phyloP scores from a whole-genome alignment of 805 yeast species.

The Clavispora vitiphila region DNA sequence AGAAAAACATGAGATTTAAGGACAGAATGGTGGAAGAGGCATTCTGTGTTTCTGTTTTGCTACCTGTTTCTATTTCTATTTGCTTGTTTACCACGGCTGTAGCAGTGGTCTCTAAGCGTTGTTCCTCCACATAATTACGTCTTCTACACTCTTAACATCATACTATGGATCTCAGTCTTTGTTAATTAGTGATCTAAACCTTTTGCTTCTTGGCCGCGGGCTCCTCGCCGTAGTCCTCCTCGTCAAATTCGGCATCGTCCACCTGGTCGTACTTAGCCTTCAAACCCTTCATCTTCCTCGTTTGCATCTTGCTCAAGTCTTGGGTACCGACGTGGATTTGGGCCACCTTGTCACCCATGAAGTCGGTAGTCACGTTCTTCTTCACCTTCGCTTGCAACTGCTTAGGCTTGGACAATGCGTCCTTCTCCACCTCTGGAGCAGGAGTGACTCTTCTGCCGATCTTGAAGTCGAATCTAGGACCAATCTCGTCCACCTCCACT shows the following conservation, averaged over 20 bases:
- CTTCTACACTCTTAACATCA: no score
- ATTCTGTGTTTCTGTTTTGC: no score
- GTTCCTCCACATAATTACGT: no score
- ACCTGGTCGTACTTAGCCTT: constrained; percentile 80
- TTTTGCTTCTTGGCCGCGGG: constrained; percentile 31
- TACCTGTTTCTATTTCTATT: no score
- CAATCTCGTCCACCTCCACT: constrained; percentile 90
- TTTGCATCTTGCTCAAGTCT: constrained; percentile 84
- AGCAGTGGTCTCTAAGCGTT: no score
- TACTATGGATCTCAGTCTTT: not conserved
- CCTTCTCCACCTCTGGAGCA: constrained; percentile 83
- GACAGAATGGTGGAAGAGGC: no score
- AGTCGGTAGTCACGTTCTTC: constrained; percentile 85
- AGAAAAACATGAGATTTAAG: not conserved
- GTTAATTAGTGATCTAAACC: constrained; percentile 9
- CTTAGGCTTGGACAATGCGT: constrained; percentile 75
- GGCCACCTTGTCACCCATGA: constrained; percentile 95
- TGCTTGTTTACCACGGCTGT: no score
- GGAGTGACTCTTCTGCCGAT: constrained; percentile 83
- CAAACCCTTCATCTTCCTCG: constrained; percentile 98
- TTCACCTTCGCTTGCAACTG: constrained; percentile 75
- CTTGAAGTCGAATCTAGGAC: constrained; percentile 91
- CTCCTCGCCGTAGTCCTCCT: constrained; percentile 45
- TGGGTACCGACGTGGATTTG: constrained; percentile 95
- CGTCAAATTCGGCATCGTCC: constrained; percentile 45